A percentile compares a stretch with the other conserved stretches of the same genome.
Conservation (phyloP, 192 early-diverging fungal species). For the Mycoemilia scoparia region DNA sequence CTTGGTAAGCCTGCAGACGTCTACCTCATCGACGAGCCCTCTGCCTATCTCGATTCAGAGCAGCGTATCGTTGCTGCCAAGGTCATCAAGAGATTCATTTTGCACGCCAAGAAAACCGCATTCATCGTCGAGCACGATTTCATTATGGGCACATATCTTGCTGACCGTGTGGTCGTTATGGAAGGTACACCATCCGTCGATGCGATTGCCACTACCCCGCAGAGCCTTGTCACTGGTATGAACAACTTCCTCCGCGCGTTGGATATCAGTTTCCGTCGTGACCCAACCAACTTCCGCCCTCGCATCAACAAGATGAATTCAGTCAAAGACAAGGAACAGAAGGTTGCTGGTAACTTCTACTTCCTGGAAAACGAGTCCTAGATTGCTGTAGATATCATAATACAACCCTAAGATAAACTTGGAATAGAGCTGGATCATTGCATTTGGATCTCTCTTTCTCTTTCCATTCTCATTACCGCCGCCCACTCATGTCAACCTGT, state of each 20-base stretch:
- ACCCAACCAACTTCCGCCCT: slow-evolving; percentile 91
- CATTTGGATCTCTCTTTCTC: too few relatives aligned
- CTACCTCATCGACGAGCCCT: slow-evolving; percentile 95
- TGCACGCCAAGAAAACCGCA: slow-evolving; percentile 91
- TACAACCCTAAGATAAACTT: too few relatives aligned
- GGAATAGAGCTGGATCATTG: too few relatives aligned
- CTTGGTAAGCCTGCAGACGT: slow-evolving; percentile 86
- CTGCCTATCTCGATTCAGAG: slow-evolving; percentile 95
- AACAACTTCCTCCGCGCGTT: slow-evolving; percentile 86
- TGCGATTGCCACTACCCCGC: slow-evolving; percentile 68
- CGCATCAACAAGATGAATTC: slow-evolving; percentile 95
- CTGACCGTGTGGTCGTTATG: slow-evolving; percentile 91
- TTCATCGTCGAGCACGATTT: slow-evolving; percentile 99
- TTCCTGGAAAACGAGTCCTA: slow-evolving; percentile 37
- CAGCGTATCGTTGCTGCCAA: slow-evolving; percentile 97
- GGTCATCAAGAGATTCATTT: slow-evolving; percentile 95
- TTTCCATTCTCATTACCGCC: too few relatives aligned
- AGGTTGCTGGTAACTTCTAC: slow-evolving; percentile 48
- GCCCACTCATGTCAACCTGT: too few relatives aligned
- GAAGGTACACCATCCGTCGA: slow-evolving; percentile 74
- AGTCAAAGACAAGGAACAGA: slow-evolving; percentile 91
- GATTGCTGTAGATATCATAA: too few relatives aligned
- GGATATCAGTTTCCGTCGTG: slow-evolving; percentile 92
- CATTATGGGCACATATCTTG: slow-evolving; percentile 96
- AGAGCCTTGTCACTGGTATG: slow-evolving; percentile 84